Conservation (phyloP, 306 rosid genomes). For the Cucumis hystrix region DNA sequence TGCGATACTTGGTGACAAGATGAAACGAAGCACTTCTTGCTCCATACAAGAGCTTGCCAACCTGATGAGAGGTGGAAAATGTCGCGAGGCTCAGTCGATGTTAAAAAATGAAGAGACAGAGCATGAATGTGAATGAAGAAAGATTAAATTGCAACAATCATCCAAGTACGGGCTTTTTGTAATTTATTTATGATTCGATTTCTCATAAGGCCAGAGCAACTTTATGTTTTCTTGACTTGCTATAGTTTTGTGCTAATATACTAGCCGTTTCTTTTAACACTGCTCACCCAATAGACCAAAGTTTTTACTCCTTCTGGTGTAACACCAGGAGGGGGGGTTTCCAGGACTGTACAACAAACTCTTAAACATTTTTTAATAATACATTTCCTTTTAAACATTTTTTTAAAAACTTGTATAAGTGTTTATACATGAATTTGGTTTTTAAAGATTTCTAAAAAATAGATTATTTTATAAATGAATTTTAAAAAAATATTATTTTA, state of each 20-base stretch:
- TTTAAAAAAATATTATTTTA: too few species aligned
- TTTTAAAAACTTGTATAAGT: too few species aligned
- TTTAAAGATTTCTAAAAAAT: too few species aligned
- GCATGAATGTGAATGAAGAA: conserved; percentile 13
- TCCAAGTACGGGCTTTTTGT: not conserved
- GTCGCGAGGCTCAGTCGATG: conserved; percentile 11
- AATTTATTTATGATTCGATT: not conserved
- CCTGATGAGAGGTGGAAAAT: conserved; percentile 35
- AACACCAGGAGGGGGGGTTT: not conserved
- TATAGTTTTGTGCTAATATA: not conserved
- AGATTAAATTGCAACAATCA: not conserved
- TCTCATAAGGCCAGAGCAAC: not conserved
- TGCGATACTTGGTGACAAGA: conserved; percentile 54
- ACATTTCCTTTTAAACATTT: too few species aligned
- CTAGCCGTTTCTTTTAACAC: not conserved
- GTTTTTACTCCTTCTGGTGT: not conserved
- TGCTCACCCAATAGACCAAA: not conserved
- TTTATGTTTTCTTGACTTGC: not conserved
- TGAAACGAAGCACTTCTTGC: conserved; percentile 59
- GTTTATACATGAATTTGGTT: too few species aligned
- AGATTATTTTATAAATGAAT: too few species aligned
- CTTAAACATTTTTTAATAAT: too few species aligned
- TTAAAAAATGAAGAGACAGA: conserved; percentile 26
- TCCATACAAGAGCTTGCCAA: conserved; percentile 49
- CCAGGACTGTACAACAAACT: not conserved